Base-by-base conservation (phyloP, 768 basidiomycete genomes). In the Tricholoma terreum region DNA sequence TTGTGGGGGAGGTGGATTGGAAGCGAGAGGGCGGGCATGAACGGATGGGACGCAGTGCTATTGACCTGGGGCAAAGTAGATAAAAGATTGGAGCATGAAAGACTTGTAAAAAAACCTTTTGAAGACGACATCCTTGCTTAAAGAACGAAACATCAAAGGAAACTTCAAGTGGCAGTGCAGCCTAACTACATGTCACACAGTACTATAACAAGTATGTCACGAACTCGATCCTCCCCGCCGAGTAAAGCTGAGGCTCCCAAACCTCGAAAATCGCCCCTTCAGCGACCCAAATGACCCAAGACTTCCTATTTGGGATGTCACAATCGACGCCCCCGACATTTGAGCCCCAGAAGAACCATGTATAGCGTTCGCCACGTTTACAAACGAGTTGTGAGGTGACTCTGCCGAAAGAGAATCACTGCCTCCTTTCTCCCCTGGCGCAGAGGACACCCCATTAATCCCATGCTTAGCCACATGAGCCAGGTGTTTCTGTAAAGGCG, bases 401-500 rank as follows among this genome's bases (percentile, higher is more conserved):
- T 83, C 84, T 14, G 75, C 77, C 6, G 84, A 87, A 19, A 85
- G 69, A 2, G 83, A 81, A 66, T 87, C 86, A 58, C 78, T 80
- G 1, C 78, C 82, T 4, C 74, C 75, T 35, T 72, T 73, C 43
- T 90, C 90, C 3, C 83, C 84, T 35, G 89, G 90, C 6, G 87
- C 87, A 1, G 88, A 90, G 24, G 90, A 81, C 5, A 94, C 86
- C 1, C 87, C 90, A 45, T 84, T 87, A 70, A 94, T 87, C 9
- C 92, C 92, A 65, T 93, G 89, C 24, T 89, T 81, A 15, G 91
- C 84, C 6, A 94, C 78, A 61, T 92, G 86, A 5, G 90, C 92
- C 0, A 93, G 79, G 59, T 92, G 88, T 15, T 87, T 80, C 61
- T 92, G 90, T 17, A 94, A 75, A 2, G 88, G 88, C 0, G 92